Evolutionary conservation across 1,284 basidiomycete genomes (phyloP), one percentile per base, ranked within the genome.

Genomic region (Irpex sp.): DNA sequence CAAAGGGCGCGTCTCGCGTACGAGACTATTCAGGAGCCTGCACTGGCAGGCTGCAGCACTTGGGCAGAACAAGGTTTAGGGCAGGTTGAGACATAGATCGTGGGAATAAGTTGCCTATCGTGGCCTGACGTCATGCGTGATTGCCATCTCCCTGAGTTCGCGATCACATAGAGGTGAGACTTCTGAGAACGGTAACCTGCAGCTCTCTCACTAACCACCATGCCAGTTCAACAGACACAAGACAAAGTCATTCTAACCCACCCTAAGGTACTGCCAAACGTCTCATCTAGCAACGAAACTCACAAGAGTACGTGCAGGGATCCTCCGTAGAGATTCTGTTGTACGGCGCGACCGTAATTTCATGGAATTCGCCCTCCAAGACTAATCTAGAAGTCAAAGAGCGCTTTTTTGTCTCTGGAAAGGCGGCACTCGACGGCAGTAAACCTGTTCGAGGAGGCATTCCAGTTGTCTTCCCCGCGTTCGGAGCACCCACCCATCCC

Each of bases 401-500:
- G 72, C 81, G 89, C 31, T 78, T 94, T 49, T 96, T 94, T 68
- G 79, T 94, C 7, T 92, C 90, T 17, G 83, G 83, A 31, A 93
- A 90, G 73, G 88, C 93, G 1, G 76, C 79, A 13, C 76, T 93
- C 2, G 92, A 95, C 70, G 91, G 90, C 1, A 83, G 85, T 60
- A 87, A 87, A 71, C 79, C 88, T 46, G 83, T 94, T 21, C 83
- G 93, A 61, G 93, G 93, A n/a, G 93, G 93, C 1, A 93, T 94
- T 26, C 93, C 92, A 4, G 77, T 94, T 53, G 88, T 92, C 37
- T 94, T 93, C 75, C 94, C 94, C 35, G 90, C 89, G 75, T 95
- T 95, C 71, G 94, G 94, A 2, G 79, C 90, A 1, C 92, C 94
- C 1, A 80, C 78, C 5, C 88, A 88, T 68, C 82, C 83, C 0